phyloP scores from a whole-genome alignment of 306 rosid genomes.

The Ziziphus jujuba region DNA sequence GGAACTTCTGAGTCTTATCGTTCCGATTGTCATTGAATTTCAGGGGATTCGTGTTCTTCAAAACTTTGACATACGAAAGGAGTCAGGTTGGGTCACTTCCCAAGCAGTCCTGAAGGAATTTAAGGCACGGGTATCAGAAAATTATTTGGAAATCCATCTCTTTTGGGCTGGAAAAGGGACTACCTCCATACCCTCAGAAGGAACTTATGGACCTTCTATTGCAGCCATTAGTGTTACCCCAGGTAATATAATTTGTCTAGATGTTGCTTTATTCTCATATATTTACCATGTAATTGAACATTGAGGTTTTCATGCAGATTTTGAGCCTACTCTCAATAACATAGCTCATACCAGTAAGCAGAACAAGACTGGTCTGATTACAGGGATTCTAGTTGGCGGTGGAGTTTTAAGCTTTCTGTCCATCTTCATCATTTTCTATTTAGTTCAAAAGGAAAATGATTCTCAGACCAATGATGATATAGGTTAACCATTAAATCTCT shows the following conservation, averaged over 20 bases:
- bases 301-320: slow-evolving; percentile 40
- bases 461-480: slow-evolving; percentile 30
- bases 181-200: slow-evolving; percentile 57
- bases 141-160: slow-evolving; percentile 63
- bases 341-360: slow-evolving; percentile 36
- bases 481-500: slow-evolving; percentile 29
- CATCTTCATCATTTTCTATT: slow-evolving; percentile 23
- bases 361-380: slow-evolving; percentile 46
- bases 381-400: slow-evolving; percentile 60
- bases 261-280: not conserved
- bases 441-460: slow-evolving; percentile 41
- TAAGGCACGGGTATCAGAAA: slow-evolving; percentile 46
- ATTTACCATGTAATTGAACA: not conserved
- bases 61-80: slow-evolving; percentile 61
- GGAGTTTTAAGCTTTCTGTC: slow-evolving; percentile 40
- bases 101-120: slow-evolving; percentile 35
- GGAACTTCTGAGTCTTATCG: too few species aligned
- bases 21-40: too few species aligned
- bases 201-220: slow-evolving; percentile 63
- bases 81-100: slow-evolving; percentile 46
- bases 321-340: slow-evolving; percentile 47
- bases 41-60: slow-evolving; percentile 51
- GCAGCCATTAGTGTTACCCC: slow-evolving; percentile 66
- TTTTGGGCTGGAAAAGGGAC: slow-evolving; percentile 86
- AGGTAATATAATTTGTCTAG: slow-evolving; percentile 32